phyloP scores from a whole-genome alignment of 73 alveolate genomes.

The Stentor coeruleus region DNA sequence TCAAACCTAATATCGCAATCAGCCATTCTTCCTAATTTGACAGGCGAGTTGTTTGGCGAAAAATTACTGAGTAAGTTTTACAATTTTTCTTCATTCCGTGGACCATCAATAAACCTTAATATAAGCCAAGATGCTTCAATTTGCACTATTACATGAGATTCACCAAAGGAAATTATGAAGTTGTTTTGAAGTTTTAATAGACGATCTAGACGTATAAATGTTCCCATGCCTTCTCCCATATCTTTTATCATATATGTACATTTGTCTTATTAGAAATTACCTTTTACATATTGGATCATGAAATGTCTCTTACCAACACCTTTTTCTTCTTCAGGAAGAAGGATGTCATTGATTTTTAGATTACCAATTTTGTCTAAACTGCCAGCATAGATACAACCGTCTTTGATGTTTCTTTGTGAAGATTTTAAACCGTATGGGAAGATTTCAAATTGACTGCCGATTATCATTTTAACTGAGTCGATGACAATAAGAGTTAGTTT shows the following conservation, averaged over 20 bases:
- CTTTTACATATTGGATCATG: slow-evolving; percentile 38
- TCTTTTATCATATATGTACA: slow-evolving; percentile 60
- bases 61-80: slow-evolving; percentile 29
- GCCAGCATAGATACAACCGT: neutral
- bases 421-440: neutral
- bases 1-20: slow-evolving; percentile 47
- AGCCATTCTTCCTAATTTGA: slow-evolving; percentile 49
- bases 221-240: slow-evolving; percentile 72
- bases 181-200: slow-evolving; percentile 41
- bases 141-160: slow-evolving; percentile 43
- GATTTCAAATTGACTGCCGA: neutral
- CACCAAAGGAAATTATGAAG: slow-evolving; percentile 47
- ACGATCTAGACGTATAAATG: slow-evolving; percentile 50
- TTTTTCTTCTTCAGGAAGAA: slow-evolving; percentile 45
- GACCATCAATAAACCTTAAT: slow-evolving; percentile 44
- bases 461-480: neutral
- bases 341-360: slow-evolving; percentile 20
- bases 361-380: neutral
- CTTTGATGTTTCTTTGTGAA: neutral
- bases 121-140: slow-evolving; percentile 31
- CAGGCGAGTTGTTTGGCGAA: slow-evolving; percentile 28
- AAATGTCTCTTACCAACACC: slow-evolving; percentile 65
- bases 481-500: neutral
- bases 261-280: neutral
- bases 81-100: slow-evolving; percentile 40